Evolutionary conservation across 2,329 filamentous ascomycete species (phyloP).

Genomic region (Coniochaeta sp.): DNA sequence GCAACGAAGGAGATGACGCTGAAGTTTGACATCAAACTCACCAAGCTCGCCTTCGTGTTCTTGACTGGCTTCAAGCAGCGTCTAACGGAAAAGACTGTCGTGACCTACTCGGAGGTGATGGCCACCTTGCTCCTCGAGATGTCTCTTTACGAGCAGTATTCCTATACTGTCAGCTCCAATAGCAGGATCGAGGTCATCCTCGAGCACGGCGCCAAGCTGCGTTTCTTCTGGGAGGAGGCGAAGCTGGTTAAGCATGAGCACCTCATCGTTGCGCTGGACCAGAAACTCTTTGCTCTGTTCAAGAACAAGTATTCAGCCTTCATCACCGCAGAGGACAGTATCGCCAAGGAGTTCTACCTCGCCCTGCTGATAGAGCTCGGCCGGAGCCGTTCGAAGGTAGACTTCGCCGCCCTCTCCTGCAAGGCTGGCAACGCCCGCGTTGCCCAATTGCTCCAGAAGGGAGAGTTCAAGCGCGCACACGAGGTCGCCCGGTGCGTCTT

Average conservation of each 20-base stretch:
- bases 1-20: constrained; percentile 23
- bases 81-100: constrained; percentile 21
- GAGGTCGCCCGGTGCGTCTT: constrained; percentile 34
- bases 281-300: constrained; percentile 30
- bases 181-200: constrained; percentile 22
- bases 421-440: constrained; percentile 26
- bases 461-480: constrained; percentile 29
- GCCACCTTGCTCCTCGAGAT: constrained; percentile 28
- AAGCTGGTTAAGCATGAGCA: constrained; percentile 11
- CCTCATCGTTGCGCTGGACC: constrained; percentile 25
- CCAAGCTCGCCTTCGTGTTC: constrained; percentile 33
- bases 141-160: constrained; percentile 28
- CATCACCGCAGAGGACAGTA: constrained; percentile 19
- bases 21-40: constrained; percentile 25
- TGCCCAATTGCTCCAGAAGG: constrained; percentile 25
- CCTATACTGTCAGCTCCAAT: constrained; percentile 16
- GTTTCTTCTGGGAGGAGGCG: constrained; percentile 23
- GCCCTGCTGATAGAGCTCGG: constrained; percentile 30
- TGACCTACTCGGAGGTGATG: constrained; percentile 34
- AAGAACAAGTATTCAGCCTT: constrained; percentile 20
- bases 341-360: constrained; percentile 29
- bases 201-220: constrained; percentile 29
- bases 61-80: constrained; percentile 35
- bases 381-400: constrained; percentile 21
- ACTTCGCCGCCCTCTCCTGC: constrained; percentile 31